These are phyloP conservation scores for Blastocrithidia nonstop DNA, from an alignment of 208 protist genomes.

Conservation along the genomic window DNA sequence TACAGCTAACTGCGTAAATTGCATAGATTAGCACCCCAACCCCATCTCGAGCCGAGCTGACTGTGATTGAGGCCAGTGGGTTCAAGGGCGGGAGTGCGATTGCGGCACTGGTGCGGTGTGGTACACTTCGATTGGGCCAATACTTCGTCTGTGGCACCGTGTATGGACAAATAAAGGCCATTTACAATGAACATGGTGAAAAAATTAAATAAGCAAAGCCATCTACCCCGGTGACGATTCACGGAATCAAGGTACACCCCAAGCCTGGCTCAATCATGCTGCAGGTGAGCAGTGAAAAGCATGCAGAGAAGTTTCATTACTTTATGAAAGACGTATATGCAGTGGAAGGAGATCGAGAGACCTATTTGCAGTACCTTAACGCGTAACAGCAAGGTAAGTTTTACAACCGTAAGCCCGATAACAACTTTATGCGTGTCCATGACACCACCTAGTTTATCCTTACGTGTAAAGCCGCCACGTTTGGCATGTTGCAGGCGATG, in stretches of 20 bases:
- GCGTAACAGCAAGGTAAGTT: constrained; percentile 55
- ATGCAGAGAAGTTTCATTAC: constrained; percentile 72
- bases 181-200: constrained; percentile 54
- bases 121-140: constrained; percentile 41
- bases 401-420: constrained; percentile 73
- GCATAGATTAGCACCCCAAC: constrained; percentile 73
- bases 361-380: constrained; percentile 70
- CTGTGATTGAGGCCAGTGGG: constrained; percentile 84
- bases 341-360: constrained; percentile 56
- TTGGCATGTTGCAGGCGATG: constrained; percentile 82
- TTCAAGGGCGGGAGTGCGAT: constrained; percentile 20
- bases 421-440: constrained; percentile 62
- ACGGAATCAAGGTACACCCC: constrained; percentile 61
- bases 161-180: constrained; percentile 47
- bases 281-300: constrained; percentile 73
- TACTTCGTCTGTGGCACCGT: constrained; percentile 61
- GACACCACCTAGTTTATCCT: constrained; percentile 55
- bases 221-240: constrained; percentile 58
- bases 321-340: constrained; percentile 83
- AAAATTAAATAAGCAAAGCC: constrained; percentile 37
- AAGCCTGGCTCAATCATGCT: constrained; percentile 73
- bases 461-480: constrained; percentile 69
- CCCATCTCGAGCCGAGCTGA: constrained; percentile 63
- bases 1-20: constrained; percentile 81
- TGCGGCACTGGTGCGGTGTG: constrained; percentile 70